phyloP scores from a whole-genome alignment of 2,329 filamentous ascomycete genomes.

The Lasiodiplodia gonubiensis region DNA sequence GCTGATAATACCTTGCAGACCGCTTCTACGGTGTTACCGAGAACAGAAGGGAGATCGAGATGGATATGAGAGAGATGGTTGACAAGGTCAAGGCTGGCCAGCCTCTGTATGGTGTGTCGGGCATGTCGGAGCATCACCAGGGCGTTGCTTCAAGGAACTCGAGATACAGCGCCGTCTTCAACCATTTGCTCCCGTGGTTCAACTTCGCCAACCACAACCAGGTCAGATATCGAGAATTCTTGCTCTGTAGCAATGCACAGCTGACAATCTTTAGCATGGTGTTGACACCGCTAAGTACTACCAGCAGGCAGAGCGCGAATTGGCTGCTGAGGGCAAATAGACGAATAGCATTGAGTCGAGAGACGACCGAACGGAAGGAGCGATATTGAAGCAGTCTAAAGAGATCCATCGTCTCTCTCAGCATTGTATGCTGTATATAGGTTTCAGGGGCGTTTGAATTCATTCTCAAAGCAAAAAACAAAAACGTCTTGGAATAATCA shows the following conservation, averaged over 20 bases:
- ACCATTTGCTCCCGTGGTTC: slow-evolving; percentile 90
- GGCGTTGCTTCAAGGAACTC: slow-evolving; percentile 92
- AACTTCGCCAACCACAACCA: slow-evolving; percentile 96
- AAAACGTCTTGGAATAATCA: not conserved
- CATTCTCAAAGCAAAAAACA: not conserved
- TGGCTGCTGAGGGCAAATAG: slow-evolving; percentile 73
- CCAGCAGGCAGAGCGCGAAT: slow-evolving; percentile 88
- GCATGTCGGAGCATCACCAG: slow-evolving; percentile 85
- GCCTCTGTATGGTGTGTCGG: slow-evolving; percentile 83
- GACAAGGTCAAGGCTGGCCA: slow-evolving; percentile 91
- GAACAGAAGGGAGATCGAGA: slow-evolving; percentile 87
- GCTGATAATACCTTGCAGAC: slow-evolving; percentile 61
- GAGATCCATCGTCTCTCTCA: slow-evolving; percentile 11
- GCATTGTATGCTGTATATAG: slow-evolving; percentile 23
- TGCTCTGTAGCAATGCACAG: not conserved
- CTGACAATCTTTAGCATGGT: slow-evolving; percentile 70
- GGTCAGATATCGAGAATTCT: slow-evolving; percentile 47
- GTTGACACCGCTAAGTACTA: slow-evolving; percentile 99
- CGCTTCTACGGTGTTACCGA: slow-evolving; percentile 96
- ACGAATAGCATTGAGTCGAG: not conserved
- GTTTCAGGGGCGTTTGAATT: slow-evolving; percentile 25
- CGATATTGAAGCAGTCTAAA: slow-evolving; percentile 4
- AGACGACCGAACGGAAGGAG: not conserved
- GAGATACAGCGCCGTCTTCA: slow-evolving; percentile 83
- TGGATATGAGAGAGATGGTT: slow-evolving; percentile 99